Conservation (phyloP, 2,329 filamentous ascomycete genomes). For the Drechmeria coniospora region DNA sequence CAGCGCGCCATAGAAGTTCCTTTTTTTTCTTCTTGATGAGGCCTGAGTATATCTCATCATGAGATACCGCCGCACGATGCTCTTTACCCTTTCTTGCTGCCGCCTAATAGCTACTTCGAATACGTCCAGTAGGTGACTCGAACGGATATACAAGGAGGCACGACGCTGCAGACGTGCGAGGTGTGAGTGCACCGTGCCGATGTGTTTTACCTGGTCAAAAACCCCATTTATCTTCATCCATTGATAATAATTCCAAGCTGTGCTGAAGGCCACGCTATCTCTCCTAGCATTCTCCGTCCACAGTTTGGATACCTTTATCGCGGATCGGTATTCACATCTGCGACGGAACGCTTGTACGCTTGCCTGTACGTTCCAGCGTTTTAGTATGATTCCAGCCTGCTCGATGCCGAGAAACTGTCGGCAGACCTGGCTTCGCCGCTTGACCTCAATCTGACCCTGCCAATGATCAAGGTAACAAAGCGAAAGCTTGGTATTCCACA, state of each 20-base stretch:
- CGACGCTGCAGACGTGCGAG: conserved; percentile 10
- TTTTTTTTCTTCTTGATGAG: conserved; percentile 16
- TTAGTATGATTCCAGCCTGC: conserved; percentile 9
- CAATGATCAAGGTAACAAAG: conserved; percentile 14
- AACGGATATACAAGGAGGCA: conserved; percentile 16
- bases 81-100: conserved; percentile 12
- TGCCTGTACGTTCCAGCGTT: conserved; percentile 18
- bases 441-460: conserved; percentile 14
- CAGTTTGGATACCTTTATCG: conserved; percentile 10
- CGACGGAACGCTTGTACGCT: conserved; percentile 18
- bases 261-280: neutral
- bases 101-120: conserved; percentile 11
- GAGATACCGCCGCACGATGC: conserved; percentile 15
- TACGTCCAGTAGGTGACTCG: conserved; percentile 12
- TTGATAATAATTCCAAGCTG: neutral
- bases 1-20: conserved; percentile 17
- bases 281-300: conserved; percentile 12
- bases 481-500: conserved; percentile 7
- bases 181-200: conserved; percentile 4
- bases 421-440: conserved; percentile 11
- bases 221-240: conserved; percentile 3
- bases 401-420: conserved; percentile 7
- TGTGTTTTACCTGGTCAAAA: conserved; percentile 5
- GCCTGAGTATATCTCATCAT: conserved; percentile 20
- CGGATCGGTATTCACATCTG: conserved; percentile 16